Evolutionary conservation across 768 basidiomycete species (phyloP).

Genomic region (Cubamyces sp.): DNA sequence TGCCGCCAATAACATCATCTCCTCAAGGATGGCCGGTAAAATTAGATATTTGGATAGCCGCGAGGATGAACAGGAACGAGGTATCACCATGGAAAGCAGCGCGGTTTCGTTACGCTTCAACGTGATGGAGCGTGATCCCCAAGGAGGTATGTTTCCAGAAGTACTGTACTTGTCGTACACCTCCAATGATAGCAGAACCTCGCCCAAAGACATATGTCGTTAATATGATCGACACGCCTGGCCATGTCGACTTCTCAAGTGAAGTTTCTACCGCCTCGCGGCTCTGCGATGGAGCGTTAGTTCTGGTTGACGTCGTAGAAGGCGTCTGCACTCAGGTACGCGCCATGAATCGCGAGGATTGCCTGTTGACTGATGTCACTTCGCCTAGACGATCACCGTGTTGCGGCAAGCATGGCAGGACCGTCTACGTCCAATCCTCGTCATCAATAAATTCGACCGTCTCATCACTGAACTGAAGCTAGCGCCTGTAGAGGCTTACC

Average conservation of each 20-base stretch:
- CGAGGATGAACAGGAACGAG: constrained; percentile 96
- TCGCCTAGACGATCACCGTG: constrained; percentile 84
- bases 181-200: constrained; percentile 45
- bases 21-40: constrained; percentile 91
- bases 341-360: neutral
- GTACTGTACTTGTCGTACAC: constrained; percentile 15
- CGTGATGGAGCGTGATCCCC: constrained; percentile 58
- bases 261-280: constrained; percentile 96
- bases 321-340: constrained; percentile 95
- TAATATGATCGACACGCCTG: constrained; percentile 98
- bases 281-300: constrained; percentile 92
- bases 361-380: too few species aligned
- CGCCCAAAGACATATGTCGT: constrained; percentile 74
- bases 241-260: constrained; percentile 97
- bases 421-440: constrained; percentile 83
- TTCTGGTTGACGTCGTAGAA: constrained; percentile 95
- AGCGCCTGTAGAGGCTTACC: constrained; percentile 89
- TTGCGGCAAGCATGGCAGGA: constrained; percentile 95
- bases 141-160: constrained; percentile 56
- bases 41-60: constrained; percentile 93
- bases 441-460: constrained; percentile 97
- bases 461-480: constrained; percentile 93
- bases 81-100: constrained; percentile 99
- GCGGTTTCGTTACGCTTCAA: constrained; percentile 91
- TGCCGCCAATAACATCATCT: constrained; percentile 98